Base-by-base conservation (phyloP, 495 filamentous ascomycete species). In the Lophiotrema nucula region DNA sequence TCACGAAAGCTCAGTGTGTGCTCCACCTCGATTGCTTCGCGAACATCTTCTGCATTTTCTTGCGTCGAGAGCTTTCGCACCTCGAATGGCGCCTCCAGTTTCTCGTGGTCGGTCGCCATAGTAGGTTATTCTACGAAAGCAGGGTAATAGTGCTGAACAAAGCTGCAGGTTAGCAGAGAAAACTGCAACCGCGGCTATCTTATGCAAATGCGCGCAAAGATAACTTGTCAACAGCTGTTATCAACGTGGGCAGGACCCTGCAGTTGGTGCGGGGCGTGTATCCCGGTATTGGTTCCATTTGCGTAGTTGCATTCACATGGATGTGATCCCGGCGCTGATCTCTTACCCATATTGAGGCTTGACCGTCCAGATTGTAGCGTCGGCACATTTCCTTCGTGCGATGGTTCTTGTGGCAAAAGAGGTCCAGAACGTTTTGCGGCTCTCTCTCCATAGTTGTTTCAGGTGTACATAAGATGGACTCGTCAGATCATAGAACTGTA, bases 1-100 rank as follows among this genome's bases (percentile, higher is more conserved):
- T 47, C 45, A 10, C 37, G 46, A 33, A 65, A 53, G 27, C 37
- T 39, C 19, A 65, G 56, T 16, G 37, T 44, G 31, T 65, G 62
- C 48, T 65, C 62, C 8, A 27, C 15, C 26, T 55, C 52, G 24
- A 61, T 57, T 4, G 62, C 62, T 37, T 65, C 62, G 19, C 45
- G 49, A 6, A 57, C 51, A 24, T 52, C 56, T 16, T 52, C 56
- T 16, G 28, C 18, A n/a, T 52, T 38, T 35, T 53, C 52, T 13
- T 65, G 50, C 21, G 35, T 56, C 46, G 58, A 56, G n/a, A 56
- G 38, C 22, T 62, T 62, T 22, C 42, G 58, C 21, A 56, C 53
- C 28, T 56, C 58, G 27, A 62, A 18, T 2, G 52, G 52, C 13
- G 27, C 44, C 21, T 61, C 50, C 23, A 35, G 39, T 24, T 61